Conservation (phyloP, 352 stramenopile species). For the Thalassiosira gravida region DNA sequence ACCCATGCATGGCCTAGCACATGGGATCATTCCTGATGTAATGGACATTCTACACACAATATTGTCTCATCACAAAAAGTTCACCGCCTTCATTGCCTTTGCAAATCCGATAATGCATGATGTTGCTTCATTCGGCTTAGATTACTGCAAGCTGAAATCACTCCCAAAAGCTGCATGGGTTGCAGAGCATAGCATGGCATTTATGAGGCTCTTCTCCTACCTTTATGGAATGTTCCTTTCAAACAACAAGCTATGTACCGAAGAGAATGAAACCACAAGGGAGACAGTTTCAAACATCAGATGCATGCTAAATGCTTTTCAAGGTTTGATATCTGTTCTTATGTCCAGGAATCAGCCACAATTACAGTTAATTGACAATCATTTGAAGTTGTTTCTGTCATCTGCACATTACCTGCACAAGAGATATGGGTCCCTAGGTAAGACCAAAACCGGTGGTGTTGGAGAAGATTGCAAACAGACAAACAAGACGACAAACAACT, state of each 20-base stretch:
- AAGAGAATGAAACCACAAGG: not conserved
- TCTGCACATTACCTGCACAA: conserved; percentile 3
- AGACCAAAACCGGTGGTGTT: not conserved
- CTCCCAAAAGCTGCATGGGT: conserved; percentile 34
- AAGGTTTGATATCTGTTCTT: conserved; percentile 14
- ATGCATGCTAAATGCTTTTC: conserved; percentile 28
- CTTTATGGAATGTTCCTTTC: conserved; percentile 21
- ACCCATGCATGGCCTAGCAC: conserved; percentile 14
- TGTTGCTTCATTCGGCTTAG: conserved; percentile 11
- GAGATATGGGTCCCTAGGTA: not conserved
- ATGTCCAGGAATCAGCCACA: conserved; percentile 12
- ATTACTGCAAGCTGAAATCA: conserved; percentile 24
- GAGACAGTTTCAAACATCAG: not conserved
- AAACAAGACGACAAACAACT: not conserved
- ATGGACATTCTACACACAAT: conserved; percentile 17
- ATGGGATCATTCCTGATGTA: conserved; percentile 24
- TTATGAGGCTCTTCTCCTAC: conserved; percentile 9
- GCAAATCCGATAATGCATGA: conserved; percentile 14
- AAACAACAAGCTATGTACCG: conserved; percentile 5
- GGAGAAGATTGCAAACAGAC: not conserved
- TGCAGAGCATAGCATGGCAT: conserved; percentile 24
- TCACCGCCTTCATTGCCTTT: conserved; percentile 3
- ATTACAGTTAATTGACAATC: not conserved
- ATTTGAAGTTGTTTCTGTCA: conserved; percentile 33
- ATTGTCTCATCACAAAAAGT: conserved; percentile 7